Evolutionary conservation across 768 basidiomycete species (phyloP), one percentile per base, ranked within the genome.

Genomic region (Steccherinum ochraceum): DNA sequence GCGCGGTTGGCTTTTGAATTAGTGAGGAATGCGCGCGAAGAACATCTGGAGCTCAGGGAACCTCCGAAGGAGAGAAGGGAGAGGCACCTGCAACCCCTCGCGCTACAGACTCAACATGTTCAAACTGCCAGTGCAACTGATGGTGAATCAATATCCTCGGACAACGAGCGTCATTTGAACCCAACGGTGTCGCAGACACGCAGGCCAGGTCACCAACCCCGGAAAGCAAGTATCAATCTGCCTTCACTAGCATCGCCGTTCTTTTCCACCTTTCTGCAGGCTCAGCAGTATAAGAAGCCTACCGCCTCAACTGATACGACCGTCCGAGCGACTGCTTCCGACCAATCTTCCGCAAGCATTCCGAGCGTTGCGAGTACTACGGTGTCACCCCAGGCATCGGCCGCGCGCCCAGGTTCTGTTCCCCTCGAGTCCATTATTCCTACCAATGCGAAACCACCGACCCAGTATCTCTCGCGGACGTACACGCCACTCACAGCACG

Each of bases 371-470:
- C 47, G 3, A 56, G 63, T 4, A 53, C 56, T 11, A 52, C 60
- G 5, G 45, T 54, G 41, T 18, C 16, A 10, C 41, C 41, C 10
- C n/a, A 7, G 7, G 7, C 30, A 7, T 7, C 16, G 7, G 16
- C 30, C 30, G 16, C 21, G 50, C 70, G 66, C 56, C 72, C 60
- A 5, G 67, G 61, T 27, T 74, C 66, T 3, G 87, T 89, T 7
- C 84, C 88, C 3, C 71, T 90, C 10, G 88, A 91, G 60, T 85
- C 84, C 11, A 93, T 93, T 54, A 88, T 93, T 40, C 89, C 91
- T 0, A 84, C 78, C 1, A 81, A 71, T 10, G 74, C 86, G 16
- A 89, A 89, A 61, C 91, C 89, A 0, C 89, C 91, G 0, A 92
- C 89, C 0, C 85, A 92, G 27, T 89, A 89, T 58, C 80, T 91